Conservation (phyloP, 2,329 filamentous ascomycete species). For the Xylariales sp. region DNA sequence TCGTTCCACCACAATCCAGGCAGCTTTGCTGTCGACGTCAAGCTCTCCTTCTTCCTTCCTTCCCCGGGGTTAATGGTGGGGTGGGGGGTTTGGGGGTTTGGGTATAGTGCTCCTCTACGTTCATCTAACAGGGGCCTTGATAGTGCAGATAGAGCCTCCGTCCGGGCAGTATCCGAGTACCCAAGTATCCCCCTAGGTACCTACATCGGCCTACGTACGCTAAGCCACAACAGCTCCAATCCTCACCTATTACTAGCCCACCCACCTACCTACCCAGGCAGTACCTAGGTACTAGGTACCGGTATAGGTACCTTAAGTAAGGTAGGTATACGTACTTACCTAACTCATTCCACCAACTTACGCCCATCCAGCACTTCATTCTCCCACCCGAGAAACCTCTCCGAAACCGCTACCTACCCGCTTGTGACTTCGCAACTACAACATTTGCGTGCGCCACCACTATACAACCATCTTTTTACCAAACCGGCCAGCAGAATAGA, state of each 20-base stretch:
- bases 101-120: background rate
- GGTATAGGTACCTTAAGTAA: no score
- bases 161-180: no score
- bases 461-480: background rate
- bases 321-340: no score
- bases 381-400: conserved; percentile 22
- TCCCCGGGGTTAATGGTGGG: background rate
- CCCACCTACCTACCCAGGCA: no score
- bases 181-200: conserved; percentile 5
- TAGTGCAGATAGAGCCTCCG: background rate
- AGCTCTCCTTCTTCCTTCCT: conserved; percentile 13
- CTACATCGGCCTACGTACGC: background rate
- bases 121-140: background rate
- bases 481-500: background rate
- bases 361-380: conserved; percentile 9
- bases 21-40: conserved; percentile 39
- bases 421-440: conserved; percentile 7
- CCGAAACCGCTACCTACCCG: conserved; percentile 25
- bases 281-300: no score
- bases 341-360: no score
- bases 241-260: conserved; percentile 1
- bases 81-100: conserved; percentile 18
- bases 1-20: conserved; percentile 21
- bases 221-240: conserved; percentile 26
- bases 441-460: background rate